These are phyloP conservation scores for Nitzschia sp. DNA, from an alignment of 108 stramenopile species.

Conservation along the genomic window DNA sequence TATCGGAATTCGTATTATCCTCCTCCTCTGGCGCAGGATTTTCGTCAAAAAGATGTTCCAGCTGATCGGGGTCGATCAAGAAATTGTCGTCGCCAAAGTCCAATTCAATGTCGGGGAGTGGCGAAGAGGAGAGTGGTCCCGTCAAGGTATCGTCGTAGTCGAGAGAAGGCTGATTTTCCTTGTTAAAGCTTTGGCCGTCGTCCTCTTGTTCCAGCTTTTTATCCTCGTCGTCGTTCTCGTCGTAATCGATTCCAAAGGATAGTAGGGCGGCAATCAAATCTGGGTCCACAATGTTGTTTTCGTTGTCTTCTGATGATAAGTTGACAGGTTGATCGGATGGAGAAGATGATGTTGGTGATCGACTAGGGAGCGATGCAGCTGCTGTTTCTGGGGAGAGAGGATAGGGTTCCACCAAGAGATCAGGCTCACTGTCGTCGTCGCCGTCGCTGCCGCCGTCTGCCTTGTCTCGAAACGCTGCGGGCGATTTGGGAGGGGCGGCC, in stretches of 20 bases:
- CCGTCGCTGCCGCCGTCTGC: neutral
- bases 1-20: neutral
- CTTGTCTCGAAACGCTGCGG: neutral
- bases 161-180: neutral
- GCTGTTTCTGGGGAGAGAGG: neutral
- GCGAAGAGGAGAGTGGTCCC: neutral
- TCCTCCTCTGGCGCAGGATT: neutral
- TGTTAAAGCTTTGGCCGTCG: neutral
- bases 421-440: neutral
- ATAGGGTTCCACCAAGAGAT: constrained; percentile 1
- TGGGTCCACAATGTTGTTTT: constrained; percentile 5
- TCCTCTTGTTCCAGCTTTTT: neutral
- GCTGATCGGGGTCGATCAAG: constrained; percentile 14
- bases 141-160: neutral
- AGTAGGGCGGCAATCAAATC: constrained; percentile 8
- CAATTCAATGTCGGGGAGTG: constrained; percentile 30
- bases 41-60: constrained; percentile 23
- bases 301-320: no score
- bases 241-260: neutral
- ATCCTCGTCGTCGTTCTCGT: constrained; percentile 1
- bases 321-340: neutral
- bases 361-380: neutral
- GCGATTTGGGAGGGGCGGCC: neutral
- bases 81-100: constrained; percentile 29
- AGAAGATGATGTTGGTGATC: neutral